These are phyloP conservation scores for Pythium rishiriense DNA, from an alignment of 352 stramenopile species.

Conservation along the genomic window DNA sequence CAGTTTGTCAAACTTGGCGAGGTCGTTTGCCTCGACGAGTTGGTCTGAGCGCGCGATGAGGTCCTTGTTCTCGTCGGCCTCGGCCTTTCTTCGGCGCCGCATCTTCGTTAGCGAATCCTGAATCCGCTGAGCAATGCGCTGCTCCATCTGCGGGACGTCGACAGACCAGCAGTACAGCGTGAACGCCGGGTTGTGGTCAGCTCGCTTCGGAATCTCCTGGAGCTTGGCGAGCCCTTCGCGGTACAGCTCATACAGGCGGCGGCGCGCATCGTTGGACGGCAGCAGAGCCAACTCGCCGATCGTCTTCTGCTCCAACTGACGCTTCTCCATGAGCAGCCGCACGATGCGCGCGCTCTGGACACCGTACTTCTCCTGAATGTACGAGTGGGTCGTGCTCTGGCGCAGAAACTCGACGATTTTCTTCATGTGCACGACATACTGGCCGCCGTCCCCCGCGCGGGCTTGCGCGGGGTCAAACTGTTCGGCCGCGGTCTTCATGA, in stretches of 20 bases:
- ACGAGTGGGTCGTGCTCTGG: conserved; percentile 79
- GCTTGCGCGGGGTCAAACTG: conserved; percentile 60
- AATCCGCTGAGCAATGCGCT: conserved; percentile 59
- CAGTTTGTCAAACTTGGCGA: conserved; percentile 87
- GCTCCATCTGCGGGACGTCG: conserved; percentile 66
- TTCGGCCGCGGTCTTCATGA: conserved; percentile 80
- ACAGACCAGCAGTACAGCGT: conserved; percentile 88
- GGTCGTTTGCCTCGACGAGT: conserved; percentile 82
- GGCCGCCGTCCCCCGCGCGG: conserved; percentile 72
- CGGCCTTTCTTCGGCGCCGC: conserved; percentile 62
- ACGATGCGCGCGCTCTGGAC: conserved; percentile 83
- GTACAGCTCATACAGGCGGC: conserved; percentile 82
- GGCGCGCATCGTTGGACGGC: conserved; percentile 78
- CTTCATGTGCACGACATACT: conserved; percentile 89
- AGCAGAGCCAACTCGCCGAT: conserved; percentile 82
- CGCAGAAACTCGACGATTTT: conserved; percentile 84
- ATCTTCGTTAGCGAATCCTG: conserved; percentile 75
- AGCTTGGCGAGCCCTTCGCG: conserved; percentile 74
- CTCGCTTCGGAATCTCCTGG: conserved; percentile 87
- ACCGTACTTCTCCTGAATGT: conserved; percentile 81
- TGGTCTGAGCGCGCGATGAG: conserved; percentile 86
- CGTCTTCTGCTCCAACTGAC: conserved; percentile 85
- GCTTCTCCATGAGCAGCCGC: conserved; percentile 81
- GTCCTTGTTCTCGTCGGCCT: conserved; percentile 88
- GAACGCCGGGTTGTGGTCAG: conserved; percentile 88